Conservation (phyloP, 768 basidiomycete species). For the Termitomyces sp. region DNA sequence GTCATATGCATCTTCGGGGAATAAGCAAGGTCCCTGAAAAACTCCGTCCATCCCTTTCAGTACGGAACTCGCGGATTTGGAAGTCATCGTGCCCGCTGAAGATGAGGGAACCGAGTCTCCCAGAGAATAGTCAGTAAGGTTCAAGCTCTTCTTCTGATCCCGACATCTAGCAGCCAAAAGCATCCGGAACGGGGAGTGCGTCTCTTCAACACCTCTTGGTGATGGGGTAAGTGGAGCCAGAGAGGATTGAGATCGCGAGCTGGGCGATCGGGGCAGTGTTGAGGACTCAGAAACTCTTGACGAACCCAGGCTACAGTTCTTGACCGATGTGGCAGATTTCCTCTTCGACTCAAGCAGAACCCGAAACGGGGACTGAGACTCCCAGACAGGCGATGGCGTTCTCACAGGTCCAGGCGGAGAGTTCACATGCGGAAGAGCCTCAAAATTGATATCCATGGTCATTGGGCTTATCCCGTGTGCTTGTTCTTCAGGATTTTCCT, state of each 20-base stretch:
- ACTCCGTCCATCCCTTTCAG: conserved; percentile 24
- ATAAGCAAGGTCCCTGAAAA: conserved; percentile 28
- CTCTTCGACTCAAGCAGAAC: conserved; percentile 9
- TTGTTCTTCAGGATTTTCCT: conserved; percentile 2
- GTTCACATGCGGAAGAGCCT: not conserved
- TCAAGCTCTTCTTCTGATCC: not conserved
- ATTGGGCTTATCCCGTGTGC: not conserved
- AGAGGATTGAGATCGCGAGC: not conserved
- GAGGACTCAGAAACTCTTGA: not conserved
- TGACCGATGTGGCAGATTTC: not conserved
- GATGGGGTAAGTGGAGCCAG: conserved; percentile 1
- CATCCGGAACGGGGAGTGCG: conserved; percentile 7
- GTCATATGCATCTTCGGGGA: conserved; percentile 16
- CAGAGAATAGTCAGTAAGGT: not conserved
- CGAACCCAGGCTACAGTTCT: not conserved
- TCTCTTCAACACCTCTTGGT: not conserved
- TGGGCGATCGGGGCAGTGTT: not conserved
- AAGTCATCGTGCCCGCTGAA: not conserved
- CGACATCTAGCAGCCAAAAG: conserved; percentile 5
- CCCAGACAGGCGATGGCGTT: not conserved
- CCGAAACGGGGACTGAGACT: conserved; percentile 9
- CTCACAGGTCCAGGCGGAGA: not conserved
- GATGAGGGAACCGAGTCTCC: not conserved
- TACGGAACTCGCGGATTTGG: not conserved
- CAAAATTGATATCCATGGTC: not conserved